These are phyloP conservation scores for Stramenopiles sp. DNA, from an alignment of 352 stramenopile species.

Conservation along the genomic window DNA sequence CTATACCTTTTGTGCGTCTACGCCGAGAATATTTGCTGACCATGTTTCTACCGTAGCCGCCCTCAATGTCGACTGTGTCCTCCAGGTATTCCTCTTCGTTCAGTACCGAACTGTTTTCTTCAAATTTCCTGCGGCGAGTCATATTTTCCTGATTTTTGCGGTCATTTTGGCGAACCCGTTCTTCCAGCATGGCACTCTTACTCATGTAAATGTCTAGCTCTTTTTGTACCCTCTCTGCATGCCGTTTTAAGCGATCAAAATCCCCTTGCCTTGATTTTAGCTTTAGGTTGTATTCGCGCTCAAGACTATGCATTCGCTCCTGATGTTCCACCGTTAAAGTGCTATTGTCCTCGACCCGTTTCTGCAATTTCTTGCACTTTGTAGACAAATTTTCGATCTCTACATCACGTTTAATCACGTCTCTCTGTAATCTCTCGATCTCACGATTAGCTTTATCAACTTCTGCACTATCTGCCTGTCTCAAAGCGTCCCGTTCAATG, in stretches of 20 bases:
- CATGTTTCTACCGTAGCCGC: neutral
- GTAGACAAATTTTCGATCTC: neutral
- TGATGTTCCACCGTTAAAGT: neutral
- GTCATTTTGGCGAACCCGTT: neutral
- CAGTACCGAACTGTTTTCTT: neutral
- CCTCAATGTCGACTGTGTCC: neutral
- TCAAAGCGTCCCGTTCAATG: neutral
- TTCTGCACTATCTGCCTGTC: neutral
- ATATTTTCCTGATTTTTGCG: neutral
- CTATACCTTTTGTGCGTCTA: neutral
- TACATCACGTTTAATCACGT: neutral
- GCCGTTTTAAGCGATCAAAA: neutral
- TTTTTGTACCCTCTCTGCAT: neutral
- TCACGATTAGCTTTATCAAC: neutral
- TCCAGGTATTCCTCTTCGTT: neutral
- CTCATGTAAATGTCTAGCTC: neutral
- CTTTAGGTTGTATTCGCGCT: neutral
- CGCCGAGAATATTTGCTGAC: neutral
- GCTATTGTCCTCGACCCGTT: neutral
- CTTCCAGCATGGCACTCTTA: neutral
- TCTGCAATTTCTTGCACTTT: neutral
- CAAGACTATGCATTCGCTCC: neutral
- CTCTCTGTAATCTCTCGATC: neutral
- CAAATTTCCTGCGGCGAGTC: neutral
- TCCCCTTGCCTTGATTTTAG: neutral